These are phyloP conservation scores for Saksenaea vasiformis DNA, from an alignment of 371 early-diverging fungal genomes.

Conservation along the genomic window DNA sequence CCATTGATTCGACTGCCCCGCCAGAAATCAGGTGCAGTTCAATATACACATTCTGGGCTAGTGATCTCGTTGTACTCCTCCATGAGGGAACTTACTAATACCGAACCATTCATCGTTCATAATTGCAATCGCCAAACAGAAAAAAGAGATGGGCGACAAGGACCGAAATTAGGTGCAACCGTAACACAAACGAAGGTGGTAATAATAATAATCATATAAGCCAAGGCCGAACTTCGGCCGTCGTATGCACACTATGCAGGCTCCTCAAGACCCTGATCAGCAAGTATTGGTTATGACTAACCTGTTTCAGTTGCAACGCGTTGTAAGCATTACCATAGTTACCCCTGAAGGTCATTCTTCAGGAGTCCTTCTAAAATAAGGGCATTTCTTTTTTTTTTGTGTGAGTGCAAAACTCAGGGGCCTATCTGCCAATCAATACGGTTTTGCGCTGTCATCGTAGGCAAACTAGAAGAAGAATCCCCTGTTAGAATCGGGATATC, in stretches of 20 bases:
- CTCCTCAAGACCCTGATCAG: not conserved
- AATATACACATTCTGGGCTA: not conserved
- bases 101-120: not conserved
- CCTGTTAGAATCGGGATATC: too few species aligned
- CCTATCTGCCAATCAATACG: too few species aligned
- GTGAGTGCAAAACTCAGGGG: not conserved
- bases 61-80: too few species aligned
- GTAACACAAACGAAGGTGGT: not conserved
- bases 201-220: not conserved
- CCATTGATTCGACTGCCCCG: not conserved
- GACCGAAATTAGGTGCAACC: not conserved
- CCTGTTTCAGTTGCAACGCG: not conserved
- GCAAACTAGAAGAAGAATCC: too few species aligned
- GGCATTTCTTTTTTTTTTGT: not conserved
- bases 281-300: not conserved
- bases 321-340: not conserved
- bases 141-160: not conserved
- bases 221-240: slow-evolving; percentile 1
- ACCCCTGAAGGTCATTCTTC: not conserved
- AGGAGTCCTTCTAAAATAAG: not conserved
- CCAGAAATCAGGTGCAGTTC: not conserved
- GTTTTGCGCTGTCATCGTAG: too few species aligned
- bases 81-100: too few species aligned
- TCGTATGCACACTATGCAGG: not conserved
- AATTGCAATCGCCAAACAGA: not conserved